Percentiles rank a stretch among this genome's conserved stretches.
phyloP scores from a whole-genome alignment of 78 protist species.

The Mastigamoeba balamuthi region DNA sequence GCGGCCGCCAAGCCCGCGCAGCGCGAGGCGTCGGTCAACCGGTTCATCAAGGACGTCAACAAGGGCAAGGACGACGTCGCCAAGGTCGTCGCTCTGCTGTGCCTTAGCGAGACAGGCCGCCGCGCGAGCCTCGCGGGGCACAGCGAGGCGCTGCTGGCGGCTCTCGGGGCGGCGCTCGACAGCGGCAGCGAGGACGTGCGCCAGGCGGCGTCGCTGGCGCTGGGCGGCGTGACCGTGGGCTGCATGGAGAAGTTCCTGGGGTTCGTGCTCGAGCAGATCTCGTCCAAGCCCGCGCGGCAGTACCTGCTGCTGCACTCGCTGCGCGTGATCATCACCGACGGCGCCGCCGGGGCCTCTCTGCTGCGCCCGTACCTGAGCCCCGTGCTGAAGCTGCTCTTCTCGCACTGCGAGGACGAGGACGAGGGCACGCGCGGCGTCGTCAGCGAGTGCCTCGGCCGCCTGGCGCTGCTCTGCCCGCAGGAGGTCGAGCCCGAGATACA shows the following conservation, averaged over 20 bases:
- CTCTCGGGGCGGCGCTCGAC: conserved; percentile 31
- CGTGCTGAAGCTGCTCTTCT: conserved; percentile 42
- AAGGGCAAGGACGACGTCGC: neutral
- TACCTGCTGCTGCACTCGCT: conserved; percentile 79
- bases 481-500: conserved; percentile 37
- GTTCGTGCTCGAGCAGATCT: conserved; percentile 45
- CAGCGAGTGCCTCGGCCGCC: conserved; percentile 84
- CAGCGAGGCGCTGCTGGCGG: conserved; percentile 2
- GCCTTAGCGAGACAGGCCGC: conserved; percentile 83
- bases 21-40: conserved; percentile 24
- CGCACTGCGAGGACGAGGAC: conserved; percentile 51
- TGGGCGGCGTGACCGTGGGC: conserved; percentile 63
- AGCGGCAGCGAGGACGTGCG: conserved; percentile 63
- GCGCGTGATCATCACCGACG: neutral
- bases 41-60: conserved; percentile 6
- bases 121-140: conserved; percentile 25
- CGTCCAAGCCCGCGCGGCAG: conserved; percentile 44
- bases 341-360: conserved; percentile 5
- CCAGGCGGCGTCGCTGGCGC: conserved; percentile 60
- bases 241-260: conserved; percentile 38
- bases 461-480: conserved; percentile 57
- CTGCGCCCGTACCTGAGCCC: conserved; percentile 12
- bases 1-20: neutral
- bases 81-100: conserved; percentile 45
- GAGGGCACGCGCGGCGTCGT: conserved; percentile 88